Evolutionary conservation across 345 rosid species (phyloP).

Genomic region (Salix brachista): DNA sequence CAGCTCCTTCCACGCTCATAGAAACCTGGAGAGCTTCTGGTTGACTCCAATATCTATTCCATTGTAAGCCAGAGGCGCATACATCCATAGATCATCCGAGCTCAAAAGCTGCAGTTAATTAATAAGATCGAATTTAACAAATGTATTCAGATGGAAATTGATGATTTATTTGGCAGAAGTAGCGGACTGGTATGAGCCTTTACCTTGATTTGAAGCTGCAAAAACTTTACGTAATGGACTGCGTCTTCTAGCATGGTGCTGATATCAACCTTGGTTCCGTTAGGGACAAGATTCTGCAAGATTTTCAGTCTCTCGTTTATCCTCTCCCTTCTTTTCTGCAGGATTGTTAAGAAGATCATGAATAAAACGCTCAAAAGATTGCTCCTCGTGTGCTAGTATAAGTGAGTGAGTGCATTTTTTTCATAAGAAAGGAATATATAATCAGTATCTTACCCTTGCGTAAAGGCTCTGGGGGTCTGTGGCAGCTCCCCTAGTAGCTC

Average conservation of each 20-base stretch:
- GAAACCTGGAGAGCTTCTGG: constrained; percentile 49
- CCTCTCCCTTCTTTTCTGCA: constrained; percentile 84
- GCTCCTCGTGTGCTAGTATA: not conserved
- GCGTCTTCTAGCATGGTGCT: constrained; percentile 98
- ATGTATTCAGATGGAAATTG: not conserved
- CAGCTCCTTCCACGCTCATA: constrained; percentile 15
- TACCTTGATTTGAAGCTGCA: constrained; percentile 93
- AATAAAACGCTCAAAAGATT: not conserved
- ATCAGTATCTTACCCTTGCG: constrained; percentile 55
- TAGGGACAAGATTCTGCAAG: constrained; percentile 83
- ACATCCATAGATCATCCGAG: constrained; percentile 97
- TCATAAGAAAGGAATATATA: not conserved
- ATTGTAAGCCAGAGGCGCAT: constrained; percentile 88
- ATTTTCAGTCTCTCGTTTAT: constrained; percentile 74
- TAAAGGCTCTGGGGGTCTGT: constrained; percentile 96
- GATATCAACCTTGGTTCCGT: constrained; percentile 88
- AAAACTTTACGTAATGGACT: constrained; percentile 76
- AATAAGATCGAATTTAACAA: not conserved
- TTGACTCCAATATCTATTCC: constrained; percentile 77
- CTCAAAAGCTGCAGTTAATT: constrained; percentile 61
- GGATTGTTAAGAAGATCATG: not conserved
- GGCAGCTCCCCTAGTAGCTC: constrained; percentile 80
- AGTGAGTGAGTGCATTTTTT: not conserved
- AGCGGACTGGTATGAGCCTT: not conserved
- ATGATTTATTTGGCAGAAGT: not conserved